phyloP scores from a whole-genome alignment of 2,329 filamentous ascomycete genomes.

The Penicillium italicum region DNA sequence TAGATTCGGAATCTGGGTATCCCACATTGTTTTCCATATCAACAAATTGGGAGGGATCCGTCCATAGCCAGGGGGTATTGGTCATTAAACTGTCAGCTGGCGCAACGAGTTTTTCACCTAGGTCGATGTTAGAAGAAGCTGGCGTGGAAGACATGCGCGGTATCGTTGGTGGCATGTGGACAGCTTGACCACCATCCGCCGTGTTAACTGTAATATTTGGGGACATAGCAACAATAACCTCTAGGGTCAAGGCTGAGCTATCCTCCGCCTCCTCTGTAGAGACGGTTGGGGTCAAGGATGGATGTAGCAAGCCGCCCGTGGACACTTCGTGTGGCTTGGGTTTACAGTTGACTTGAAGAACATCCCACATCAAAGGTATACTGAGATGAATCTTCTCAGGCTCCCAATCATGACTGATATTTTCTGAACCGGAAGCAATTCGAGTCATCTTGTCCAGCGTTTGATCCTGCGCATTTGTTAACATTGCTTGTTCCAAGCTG shows the following conservation, averaged over 20 bases:
- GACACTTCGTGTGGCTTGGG: slow-evolving; percentile 38
- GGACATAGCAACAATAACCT: slow-evolving; percentile 52
- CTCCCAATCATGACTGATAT: slow-evolving; percentile 52
- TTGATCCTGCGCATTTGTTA: slow-evolving; percentile 39
- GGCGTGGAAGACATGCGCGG: slow-evolving; percentile 14
- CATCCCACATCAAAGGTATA: slow-evolving; percentile 53
- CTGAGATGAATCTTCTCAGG: slow-evolving; percentile 53
- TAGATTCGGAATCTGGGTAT: slow-evolving; percentile 27
- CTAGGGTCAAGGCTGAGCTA: slow-evolving; percentile 39
- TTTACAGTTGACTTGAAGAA: slow-evolving; percentile 49
- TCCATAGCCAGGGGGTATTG: slow-evolving; percentile 37
- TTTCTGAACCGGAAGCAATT: slow-evolving; percentile 50
- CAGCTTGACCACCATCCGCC: slow-evolving; percentile 51
- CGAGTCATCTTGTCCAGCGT: slow-evolving; percentile 50
- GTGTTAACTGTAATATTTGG: slow-evolving; percentile 53
- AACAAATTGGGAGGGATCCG: slow-evolving; percentile 31
- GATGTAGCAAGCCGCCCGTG: slow-evolving; percentile 42
- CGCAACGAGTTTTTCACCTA: slow-evolving; percentile 29
- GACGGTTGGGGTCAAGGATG: slow-evolving; percentile 38
- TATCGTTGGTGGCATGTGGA: slow-evolving; percentile 38
- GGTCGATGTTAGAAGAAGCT: slow-evolving; percentile 7
- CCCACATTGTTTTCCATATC: slow-evolving; percentile 31
- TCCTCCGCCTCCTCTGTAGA: slow-evolving; percentile 35
- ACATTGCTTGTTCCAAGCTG: not conserved
- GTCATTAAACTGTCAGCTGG: slow-evolving; percentile 35